phyloP scores from a whole-genome alignment of 371 early-diverging fungal species.

The Saksenaea vasiformis region DNA sequence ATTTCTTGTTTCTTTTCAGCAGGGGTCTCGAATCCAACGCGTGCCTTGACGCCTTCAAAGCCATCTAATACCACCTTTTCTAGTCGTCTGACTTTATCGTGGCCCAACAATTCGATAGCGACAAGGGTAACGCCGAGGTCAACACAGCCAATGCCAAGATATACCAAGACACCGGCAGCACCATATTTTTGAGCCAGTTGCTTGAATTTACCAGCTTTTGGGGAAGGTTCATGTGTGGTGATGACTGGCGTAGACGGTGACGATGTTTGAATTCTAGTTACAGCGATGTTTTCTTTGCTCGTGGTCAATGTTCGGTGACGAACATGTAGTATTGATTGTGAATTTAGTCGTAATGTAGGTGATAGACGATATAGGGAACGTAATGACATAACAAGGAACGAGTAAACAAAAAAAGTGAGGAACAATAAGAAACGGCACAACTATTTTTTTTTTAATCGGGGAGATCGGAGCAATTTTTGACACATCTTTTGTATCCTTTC shows the following conservation, averaged over 20 bases:
- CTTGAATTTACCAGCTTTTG: constrained; percentile 30
- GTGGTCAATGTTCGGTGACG: background rate
- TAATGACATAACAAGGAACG: background rate
- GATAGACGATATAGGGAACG: background rate
- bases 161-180: constrained; percentile 41
- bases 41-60: constrained; percentile 11
- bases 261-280: background rate
- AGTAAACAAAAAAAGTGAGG: background rate
- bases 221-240: background rate
- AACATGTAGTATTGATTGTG: background rate
- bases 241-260: background rate
- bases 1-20: constrained; percentile 2
- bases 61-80: constrained; percentile 31
- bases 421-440: background rate
- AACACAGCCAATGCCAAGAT: constrained; percentile 40
- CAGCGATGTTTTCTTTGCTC: background rate
- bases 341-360: background rate
- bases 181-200: constrained; percentile 45
- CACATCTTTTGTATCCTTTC: background rate
- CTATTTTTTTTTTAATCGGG: background rate
- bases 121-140: constrained; percentile 41
- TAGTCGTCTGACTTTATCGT: constrained; percentile 40
- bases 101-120: constrained; percentile 39
- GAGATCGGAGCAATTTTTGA: background rate
- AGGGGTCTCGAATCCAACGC: constrained; percentile 5